Conservation (phyloP, 2,329 filamentous ascomycete species). For the Graphium sp. region DNA sequence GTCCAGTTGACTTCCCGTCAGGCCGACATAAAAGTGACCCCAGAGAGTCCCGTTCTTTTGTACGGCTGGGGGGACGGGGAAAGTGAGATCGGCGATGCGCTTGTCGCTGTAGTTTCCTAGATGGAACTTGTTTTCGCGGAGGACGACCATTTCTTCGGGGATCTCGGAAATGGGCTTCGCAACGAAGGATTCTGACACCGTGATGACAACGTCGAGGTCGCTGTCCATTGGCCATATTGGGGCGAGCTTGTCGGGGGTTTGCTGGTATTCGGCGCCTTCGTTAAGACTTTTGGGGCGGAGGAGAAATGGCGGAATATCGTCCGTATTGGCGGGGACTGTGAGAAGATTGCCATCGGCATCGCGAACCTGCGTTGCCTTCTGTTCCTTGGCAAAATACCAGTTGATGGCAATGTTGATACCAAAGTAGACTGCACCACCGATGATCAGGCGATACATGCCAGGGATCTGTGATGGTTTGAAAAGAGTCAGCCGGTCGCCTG, state of each 20-base stretch:
- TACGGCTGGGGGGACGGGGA: conserved; percentile 60
- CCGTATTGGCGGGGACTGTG: conserved; percentile 34
- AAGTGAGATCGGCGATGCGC: conserved; percentile 59
- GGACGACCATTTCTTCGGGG: conserved; percentile 51
- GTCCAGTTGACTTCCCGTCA: conserved; percentile 61
- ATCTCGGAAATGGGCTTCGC: conserved; percentile 50
- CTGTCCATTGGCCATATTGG: conserved; percentile 79
- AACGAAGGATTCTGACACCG: conserved; percentile 60
- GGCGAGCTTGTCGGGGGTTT: conserved; percentile 53
- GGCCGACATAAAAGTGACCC: conserved; percentile 82
- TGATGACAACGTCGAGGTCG: conserved; percentile 67
- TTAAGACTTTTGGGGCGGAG: conserved; percentile 44
- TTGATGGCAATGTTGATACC: conserved; percentile 41
- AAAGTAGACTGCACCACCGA: conserved; percentile 38
- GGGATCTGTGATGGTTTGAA: too few species aligned
- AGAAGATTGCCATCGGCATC: conserved; percentile 34
- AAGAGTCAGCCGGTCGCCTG: too few species aligned
- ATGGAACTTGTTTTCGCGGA: conserved; percentile 66
- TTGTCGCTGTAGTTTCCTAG: conserved; percentile 67
- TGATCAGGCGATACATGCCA: conserved; percentile 24
- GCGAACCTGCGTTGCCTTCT: conserved; percentile 26
- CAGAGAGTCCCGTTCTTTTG: conserved; percentile 89
- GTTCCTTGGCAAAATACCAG: conserved; percentile 30
- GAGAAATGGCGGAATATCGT: conserved; percentile 44
- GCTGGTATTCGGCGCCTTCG: conserved; percentile 45